Evolutionary conservation across 2,329 filamentous ascomycete genomes (phyloP).

Genomic region (Macrophomina phaseolina): DNA sequence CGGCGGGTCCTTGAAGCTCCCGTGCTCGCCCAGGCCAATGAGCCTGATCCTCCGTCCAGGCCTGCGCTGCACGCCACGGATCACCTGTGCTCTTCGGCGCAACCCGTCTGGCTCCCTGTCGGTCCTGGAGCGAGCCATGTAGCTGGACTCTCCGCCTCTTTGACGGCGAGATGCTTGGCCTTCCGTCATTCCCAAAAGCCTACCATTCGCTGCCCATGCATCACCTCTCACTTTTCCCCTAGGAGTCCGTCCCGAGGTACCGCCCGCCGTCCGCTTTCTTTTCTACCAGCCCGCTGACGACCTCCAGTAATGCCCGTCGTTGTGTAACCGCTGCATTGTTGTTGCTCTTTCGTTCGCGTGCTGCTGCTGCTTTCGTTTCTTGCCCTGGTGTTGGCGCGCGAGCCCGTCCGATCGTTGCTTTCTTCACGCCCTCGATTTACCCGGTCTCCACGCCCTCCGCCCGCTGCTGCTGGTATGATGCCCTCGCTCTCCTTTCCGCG

Average conservation of each 20-base stretch:
- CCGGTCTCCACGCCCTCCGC: conserved; percentile 42
- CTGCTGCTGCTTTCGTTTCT: conserved; percentile 45
- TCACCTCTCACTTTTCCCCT: conserved; percentile 38
- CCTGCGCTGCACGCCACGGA: conserved; percentile 45
- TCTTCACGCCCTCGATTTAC: conserved; percentile 44
- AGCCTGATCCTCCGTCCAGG: conserved; percentile 41
- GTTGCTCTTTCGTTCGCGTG: conserved; percentile 36
- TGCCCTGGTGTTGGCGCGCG: conserved; percentile 44
- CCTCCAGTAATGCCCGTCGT: conserved; percentile 19
- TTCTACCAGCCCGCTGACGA: not conserved
- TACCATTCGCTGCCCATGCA: conserved; percentile 45
- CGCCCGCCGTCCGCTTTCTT: conserved; percentile 31
- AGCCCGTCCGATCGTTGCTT: conserved; percentile 40
- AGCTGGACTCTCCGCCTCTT: conserved; percentile 22
- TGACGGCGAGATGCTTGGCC: conserved; percentile 25
- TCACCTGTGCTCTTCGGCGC: conserved; percentile 45
- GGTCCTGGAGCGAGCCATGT: conserved; percentile 24
- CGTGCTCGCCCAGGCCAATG: conserved; percentile 44
- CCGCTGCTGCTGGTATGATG: conserved; percentile 45
- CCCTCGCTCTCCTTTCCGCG: conserved; percentile 44
- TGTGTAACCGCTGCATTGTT: conserved; percentile 37
- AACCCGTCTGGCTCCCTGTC: conserved; percentile 41
- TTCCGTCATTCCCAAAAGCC: conserved; percentile 42
- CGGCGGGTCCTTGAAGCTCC: conserved; percentile 46
- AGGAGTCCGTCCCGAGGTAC: conserved; percentile 49